Conservation (phyloP, 352 stramenopile genomes). For the Globisporangium paddicum region DNA sequence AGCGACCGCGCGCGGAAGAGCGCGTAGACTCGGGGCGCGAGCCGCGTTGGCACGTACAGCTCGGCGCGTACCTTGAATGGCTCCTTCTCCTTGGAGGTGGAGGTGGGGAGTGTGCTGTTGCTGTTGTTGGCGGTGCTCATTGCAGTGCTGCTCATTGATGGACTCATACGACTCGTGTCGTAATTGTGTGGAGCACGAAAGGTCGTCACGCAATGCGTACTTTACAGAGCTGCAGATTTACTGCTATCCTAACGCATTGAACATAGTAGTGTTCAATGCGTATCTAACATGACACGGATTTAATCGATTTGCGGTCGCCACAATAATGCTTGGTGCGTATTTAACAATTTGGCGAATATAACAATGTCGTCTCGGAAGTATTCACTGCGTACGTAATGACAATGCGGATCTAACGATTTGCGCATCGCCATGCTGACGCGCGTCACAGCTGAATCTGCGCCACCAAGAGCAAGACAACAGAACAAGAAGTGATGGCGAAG, state of each 20-base stretch:
- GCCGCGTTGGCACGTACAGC: conserved; percentile 6
- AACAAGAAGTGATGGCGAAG: too few species aligned
- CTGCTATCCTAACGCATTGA: too few species aligned
- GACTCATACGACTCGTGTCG: not conserved
- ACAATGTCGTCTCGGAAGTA: too few species aligned
- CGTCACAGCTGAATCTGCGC: not conserved
- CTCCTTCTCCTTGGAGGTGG: conserved; percentile 8
- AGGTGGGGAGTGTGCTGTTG: not conserved
- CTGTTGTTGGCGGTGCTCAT: not conserved
- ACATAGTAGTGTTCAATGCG: too few species aligned
- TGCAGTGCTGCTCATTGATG: not conserved
- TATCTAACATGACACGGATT: too few species aligned
- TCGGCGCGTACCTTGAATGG: conserved; percentile 6
- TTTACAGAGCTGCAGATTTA: too few species aligned
- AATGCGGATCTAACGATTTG: not conserved
- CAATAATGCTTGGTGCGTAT: too few species aligned
- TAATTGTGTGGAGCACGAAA: not conserved
- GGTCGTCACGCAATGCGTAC: not conserved
- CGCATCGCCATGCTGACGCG: not conserved
- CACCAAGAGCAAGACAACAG: not conserved
- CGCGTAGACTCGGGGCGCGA: not conserved
- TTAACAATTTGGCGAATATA: too few species aligned
- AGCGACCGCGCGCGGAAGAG: conserved; percentile 8
- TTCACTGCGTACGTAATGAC: too few species aligned
- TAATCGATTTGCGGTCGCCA: too few species aligned